Base-by-base conservation (phyloP, 495 filamentous ascomycete genomes). In the Lasiosphaeria ovina region DNA sequence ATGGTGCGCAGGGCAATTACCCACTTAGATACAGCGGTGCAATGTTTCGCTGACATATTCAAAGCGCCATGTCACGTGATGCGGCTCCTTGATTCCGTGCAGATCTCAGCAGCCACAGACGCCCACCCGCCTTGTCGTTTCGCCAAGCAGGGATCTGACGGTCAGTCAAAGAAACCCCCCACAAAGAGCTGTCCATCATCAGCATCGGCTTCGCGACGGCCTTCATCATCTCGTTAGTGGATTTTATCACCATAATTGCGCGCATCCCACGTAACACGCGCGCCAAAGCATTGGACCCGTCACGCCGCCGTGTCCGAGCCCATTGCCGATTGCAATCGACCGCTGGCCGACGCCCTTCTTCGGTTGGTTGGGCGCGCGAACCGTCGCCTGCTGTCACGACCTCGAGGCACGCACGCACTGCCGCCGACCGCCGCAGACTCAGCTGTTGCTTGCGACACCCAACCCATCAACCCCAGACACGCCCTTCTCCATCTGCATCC, bases 61-160 rank as follows among this genome's bases (percentile, higher is more conserved):
- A 42, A 42, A 42, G 38, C 24, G 24, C 24, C 24, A 24, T 4
- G 11, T 36, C 68, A 70, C 68, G 68, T 70, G 68, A 70, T 66
- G 62, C 57, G 57, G 62, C 62, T 65, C 56, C 16, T 24, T 24
- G 24, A 24, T 24, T 24, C 24, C 24, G 24, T 24, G 24, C 42
- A 10, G 35, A 52, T 51, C 55, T 51, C 54, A 50, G 24, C 36
- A 6, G 42, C 11, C 47, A 35, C 24, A 24, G 16, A 14, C 38
- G 14, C 38, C 38, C 38, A 42, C 38, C 14, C 0, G 8, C 8
- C 38, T 14, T 14, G 38, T 14, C 14, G 8, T 3, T 42, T 42
- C 14, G 38, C 38, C 38, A 12, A 34, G 54, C 67, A 69, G 64
- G 65, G 62, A 62, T 64, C 34, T 58, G 60, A 62, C 44, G 47